Evolutionary conservation across 352 stramenopile genomes (phyloP).

Genomic region (Phytopythium sindhum): DNA sequence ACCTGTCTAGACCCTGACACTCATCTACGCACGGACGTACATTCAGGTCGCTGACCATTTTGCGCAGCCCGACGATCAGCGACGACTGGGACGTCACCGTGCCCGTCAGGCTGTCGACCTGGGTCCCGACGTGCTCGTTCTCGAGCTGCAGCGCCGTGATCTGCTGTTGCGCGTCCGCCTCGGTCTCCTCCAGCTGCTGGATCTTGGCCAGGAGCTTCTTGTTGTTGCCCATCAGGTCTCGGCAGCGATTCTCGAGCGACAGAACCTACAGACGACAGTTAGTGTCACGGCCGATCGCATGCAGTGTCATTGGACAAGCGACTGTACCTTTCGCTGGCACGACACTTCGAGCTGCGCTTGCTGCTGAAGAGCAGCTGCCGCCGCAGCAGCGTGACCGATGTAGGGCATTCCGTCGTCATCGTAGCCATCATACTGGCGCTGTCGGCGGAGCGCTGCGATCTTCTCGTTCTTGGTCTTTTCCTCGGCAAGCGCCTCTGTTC

Average conservation of each 20-base stretch:
- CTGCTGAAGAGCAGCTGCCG: constrained; percentile 49
- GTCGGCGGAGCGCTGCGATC: constrained; percentile 18
- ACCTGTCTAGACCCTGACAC: neutral
- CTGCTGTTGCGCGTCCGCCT: constrained; percentile 33
- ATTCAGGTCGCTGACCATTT: constrained; percentile 44
- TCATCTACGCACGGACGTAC: constrained; percentile 16
- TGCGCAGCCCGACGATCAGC: constrained; percentile 53
- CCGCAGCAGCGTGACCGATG: constrained; percentile 25
- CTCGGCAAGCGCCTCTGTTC: constrained; percentile 35
- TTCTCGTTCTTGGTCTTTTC: constrained; percentile 56
- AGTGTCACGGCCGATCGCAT: neutral
- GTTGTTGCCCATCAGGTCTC: constrained; percentile 64
- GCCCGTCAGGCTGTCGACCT: constrained; percentile 41
- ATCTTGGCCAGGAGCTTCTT: constrained; percentile 67
- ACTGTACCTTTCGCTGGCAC: constrained; percentile 55
- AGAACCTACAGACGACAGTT: constrained; percentile 31
- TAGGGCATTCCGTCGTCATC: constrained; percentile 30
- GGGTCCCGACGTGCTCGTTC: constrained; percentile 31
- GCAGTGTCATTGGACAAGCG: neutral
- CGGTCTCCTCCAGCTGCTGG: constrained; percentile 50
- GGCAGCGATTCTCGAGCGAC: constrained; percentile 53
- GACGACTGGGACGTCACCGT: constrained; percentile 56
- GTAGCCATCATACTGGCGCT: constrained; percentile 20
- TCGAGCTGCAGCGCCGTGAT: constrained; percentile 35
- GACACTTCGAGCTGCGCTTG: constrained; percentile 66